Conservation (phyloP, 2,329 filamentous ascomycete species). For the Aurifilum marmelostoma region DNA sequence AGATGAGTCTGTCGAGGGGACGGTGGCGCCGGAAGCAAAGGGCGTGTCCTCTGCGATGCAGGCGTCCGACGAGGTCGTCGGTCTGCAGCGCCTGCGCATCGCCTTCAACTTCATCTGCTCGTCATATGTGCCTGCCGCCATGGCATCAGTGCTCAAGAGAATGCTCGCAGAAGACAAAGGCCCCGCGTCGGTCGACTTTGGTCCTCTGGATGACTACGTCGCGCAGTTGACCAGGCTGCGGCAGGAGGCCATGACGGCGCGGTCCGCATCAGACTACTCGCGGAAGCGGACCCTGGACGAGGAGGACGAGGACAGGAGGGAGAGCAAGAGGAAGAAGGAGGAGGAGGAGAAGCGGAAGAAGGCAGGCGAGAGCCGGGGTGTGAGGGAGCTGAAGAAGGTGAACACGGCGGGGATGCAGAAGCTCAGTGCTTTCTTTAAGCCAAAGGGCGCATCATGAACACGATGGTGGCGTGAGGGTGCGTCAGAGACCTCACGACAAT, state of each 20-base stretch:
- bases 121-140: conserved; percentile 57
- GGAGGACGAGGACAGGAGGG: conserved; percentile 67
- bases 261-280: conserved; percentile 71
- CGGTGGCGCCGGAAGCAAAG: conserved; percentile 29
- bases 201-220: conserved; percentile 71
- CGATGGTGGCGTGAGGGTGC: conserved; percentile 38
- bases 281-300: conserved; percentile 70
- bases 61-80: conserved; percentile 52
- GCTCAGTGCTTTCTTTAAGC: conserved; percentile 86
- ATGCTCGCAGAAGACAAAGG: conserved; percentile 39
- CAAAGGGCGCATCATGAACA: conserved; percentile 25
- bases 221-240: conserved; percentile 67
- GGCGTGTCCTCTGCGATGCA: conserved; percentile 48
- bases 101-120: conserved; percentile 67
- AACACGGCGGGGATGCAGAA: conserved; percentile 96
- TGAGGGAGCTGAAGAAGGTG: conserved; percentile 84
- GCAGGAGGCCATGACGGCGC: conserved; percentile 70
- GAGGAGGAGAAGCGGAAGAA: conserved; percentile 89
- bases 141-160: conserved; percentile 48
- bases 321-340: conserved; percentile 84
- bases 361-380: conserved; percentile 70
- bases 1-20: conserved; percentile 34
- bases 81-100: conserved; percentile 66
- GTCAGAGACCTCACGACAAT: neutral
- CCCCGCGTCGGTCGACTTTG: conserved; percentile 62